Conservation (phyloP, 2,329 filamentous ascomycete species). For the Rhinocladiella similis region DNA sequence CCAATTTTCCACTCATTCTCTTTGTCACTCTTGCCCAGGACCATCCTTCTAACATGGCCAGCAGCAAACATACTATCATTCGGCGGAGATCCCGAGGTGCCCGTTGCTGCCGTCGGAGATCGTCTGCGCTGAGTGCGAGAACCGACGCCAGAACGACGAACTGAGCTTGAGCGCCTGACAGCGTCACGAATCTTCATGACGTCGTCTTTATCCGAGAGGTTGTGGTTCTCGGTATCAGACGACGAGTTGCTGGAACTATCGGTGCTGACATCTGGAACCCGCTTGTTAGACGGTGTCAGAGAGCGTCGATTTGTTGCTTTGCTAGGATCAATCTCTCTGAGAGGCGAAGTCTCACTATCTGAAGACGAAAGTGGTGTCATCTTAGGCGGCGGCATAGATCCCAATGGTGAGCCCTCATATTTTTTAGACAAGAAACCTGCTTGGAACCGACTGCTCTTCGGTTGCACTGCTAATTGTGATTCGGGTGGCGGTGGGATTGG, state of each 20-base stretch:
- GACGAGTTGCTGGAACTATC: conserved; percentile 38
- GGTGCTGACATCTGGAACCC: conserved; percentile 37
- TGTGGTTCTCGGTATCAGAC: conserved; percentile 51
- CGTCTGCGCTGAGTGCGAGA: conserved; percentile 46
- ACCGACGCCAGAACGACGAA: conserved; percentile 39
- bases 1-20: conserved; percentile 56
- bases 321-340: conserved; percentile 54
- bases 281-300: conserved; percentile 35
- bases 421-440: conserved; percentile 79
- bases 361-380: conserved; percentile 59
- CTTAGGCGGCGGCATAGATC: conserved; percentile 51
- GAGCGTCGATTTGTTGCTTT: conserved; percentile 51
- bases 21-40: conserved; percentile 57
- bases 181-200: conserved; percentile 57
- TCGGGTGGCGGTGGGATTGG: conserved; percentile 58
- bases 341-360: conserved; percentile 56
- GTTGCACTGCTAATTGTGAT: conserved; percentile 58
- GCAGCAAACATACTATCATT: conserved; percentile 63
- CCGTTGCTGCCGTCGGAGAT: conserved; percentile 53
- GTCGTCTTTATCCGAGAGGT: conserved; percentile 50
- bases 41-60: conserved; percentile 65
- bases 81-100: conserved; percentile 50
- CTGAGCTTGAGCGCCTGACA: conserved; percentile 55
- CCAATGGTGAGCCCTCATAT: conserved; percentile 61
- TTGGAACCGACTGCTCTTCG: conserved; percentile 78